phyloP scores from a whole-genome alignment of 2,329 filamentous ascomycete genomes.

The Graphilbum sp. region DNA sequence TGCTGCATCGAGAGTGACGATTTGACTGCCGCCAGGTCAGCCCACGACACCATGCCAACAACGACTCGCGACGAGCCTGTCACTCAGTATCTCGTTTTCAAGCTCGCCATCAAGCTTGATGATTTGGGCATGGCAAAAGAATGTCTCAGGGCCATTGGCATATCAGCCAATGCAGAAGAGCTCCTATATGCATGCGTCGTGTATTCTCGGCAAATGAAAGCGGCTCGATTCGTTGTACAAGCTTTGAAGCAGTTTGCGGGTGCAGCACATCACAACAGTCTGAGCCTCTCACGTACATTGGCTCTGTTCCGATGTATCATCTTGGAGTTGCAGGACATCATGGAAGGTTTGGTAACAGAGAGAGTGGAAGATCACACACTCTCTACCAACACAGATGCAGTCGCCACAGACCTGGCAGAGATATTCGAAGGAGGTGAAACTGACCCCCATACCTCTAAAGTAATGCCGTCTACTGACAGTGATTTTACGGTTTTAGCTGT shows the following conservation, averaged over 20 bases:
- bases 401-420: slow-evolving; percentile 10
- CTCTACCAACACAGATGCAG: neutral
- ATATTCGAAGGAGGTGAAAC: slow-evolving; percentile 26
- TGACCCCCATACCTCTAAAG: neutral
- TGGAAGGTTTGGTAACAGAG: slow-evolving; percentile 14
- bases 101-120: slow-evolving; percentile 43
- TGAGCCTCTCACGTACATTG: slow-evolving; percentile 38
- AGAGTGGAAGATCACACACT: slow-evolving; percentile 6
- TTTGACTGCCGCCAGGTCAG: slow-evolving; percentile 31
- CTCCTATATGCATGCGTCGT: slow-evolving; percentile 67
- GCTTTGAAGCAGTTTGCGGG: slow-evolving; percentile 45
- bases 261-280: slow-evolving; percentile 29
- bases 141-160: slow-evolving; percentile 45
- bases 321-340: slow-evolving; percentile 27
- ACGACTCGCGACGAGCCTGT: slow-evolving; percentile 41
- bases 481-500: slow-evolving; percentile 19
- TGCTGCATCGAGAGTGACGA: slow-evolving; percentile 48
- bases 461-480: neutral
- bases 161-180: slow-evolving; percentile 35
- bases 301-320: slow-evolving; percentile 48
- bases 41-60: slow-evolving; percentile 43
- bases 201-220: slow-evolving; percentile 52
- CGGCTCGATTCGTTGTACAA: slow-evolving; percentile 41
- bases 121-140: slow-evolving; percentile 42
- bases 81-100: slow-evolving; percentile 62